A percentile compares a stretch with the other conserved stretches of the same genome.
phyloP scores from a whole-genome alignment of 2,329 filamentous ascomycete species.

The Tolypocladium amazonense region DNA sequence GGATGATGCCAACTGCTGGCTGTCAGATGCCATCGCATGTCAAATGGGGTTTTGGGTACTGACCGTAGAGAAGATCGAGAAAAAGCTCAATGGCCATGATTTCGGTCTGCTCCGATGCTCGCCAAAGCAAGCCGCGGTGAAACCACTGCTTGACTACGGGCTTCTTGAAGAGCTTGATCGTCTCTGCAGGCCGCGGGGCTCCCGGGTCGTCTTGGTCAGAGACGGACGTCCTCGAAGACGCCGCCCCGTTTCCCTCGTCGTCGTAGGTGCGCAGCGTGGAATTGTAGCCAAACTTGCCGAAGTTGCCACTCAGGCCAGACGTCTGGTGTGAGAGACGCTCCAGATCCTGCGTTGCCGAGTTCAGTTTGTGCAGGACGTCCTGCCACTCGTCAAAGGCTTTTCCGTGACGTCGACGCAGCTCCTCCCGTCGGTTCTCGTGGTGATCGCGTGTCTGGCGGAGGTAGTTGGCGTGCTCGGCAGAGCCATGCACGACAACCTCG shows the following conservation, averaged over 20 bases:
- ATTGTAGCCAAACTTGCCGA: slow-evolving; percentile 52
- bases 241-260: slow-evolving; percentile 7
- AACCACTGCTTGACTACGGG: slow-evolving; percentile 56
- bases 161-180: slow-evolving; percentile 46
- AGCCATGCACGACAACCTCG: slow-evolving; percentile 49
- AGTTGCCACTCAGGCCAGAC: slow-evolving; percentile 48
- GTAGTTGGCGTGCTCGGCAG: slow-evolving; percentile 31
- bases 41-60: background rate
- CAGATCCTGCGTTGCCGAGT: slow-evolving; percentile 40
- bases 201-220: background rate
- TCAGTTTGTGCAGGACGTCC: slow-evolving; percentile 39
- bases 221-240: slow-evolving; percentile 12
- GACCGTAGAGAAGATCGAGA: slow-evolving; percentile 48
- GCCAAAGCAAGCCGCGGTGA: slow-evolving; percentile 53
- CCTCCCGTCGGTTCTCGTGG: slow-evolving; percentile 35
- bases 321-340: slow-evolving; percentile 42
- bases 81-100: slow-evolving; percentile 56
- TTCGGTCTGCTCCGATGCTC: slow-evolving; percentile 45
- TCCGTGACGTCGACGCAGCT: slow-evolving; percentile 37
- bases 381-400: slow-evolving; percentile 46
- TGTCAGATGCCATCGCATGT: background rate
- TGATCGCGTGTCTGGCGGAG: slow-evolving; percentile 41
- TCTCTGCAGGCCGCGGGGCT: slow-evolving; percentile 23
- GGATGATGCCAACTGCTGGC: slow-evolving; percentile 46
- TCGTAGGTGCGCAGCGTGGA: slow-evolving; percentile 43